Conservation (phyloP, 129 eudicot genomes). For the Deinandra increscens region DNA sequence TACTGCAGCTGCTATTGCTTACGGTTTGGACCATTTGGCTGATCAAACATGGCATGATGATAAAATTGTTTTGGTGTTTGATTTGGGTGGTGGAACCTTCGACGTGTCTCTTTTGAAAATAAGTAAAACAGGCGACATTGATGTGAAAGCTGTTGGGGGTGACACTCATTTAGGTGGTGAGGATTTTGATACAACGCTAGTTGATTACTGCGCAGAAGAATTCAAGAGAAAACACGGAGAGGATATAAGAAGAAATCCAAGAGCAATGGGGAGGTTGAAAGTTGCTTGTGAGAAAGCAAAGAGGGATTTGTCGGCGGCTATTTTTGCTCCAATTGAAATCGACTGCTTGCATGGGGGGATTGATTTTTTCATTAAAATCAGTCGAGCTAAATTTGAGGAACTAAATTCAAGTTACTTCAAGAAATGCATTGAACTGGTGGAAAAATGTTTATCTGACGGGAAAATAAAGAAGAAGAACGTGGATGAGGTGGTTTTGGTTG, state of each 20-base stretch:
- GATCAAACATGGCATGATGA: not conserved
- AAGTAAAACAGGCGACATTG: not conserved
- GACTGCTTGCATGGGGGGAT: not conserved
- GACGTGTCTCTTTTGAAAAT: constrained; percentile 1
- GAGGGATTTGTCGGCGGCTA: not conserved
- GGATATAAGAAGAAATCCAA: not conserved
- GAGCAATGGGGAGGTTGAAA: not conserved
- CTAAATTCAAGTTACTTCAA: not conserved
- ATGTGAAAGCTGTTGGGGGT: not conserved
- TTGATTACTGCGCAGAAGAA: not conserved
- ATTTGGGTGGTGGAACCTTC: constrained; percentile 5
- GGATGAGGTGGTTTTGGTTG: not conserved
- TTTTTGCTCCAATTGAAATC: not conserved
- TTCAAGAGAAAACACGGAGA: not conserved
- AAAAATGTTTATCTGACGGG: not conserved
- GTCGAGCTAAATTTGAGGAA: not conserved
- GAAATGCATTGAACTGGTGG: not conserved
- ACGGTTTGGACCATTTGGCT: not conserved
- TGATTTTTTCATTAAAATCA: not conserved
- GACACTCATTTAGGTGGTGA: constrained; percentile 14
- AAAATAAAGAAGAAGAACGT: not conserved
- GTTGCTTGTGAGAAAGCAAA: constrained; percentile 7
- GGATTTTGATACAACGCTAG: not conserved
- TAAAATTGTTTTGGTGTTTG: constrained; percentile 1
- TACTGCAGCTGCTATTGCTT: constrained; percentile 3